Base-by-base conservation (phyloP, 331 rosid species). In the Saraca asoca region DNA sequence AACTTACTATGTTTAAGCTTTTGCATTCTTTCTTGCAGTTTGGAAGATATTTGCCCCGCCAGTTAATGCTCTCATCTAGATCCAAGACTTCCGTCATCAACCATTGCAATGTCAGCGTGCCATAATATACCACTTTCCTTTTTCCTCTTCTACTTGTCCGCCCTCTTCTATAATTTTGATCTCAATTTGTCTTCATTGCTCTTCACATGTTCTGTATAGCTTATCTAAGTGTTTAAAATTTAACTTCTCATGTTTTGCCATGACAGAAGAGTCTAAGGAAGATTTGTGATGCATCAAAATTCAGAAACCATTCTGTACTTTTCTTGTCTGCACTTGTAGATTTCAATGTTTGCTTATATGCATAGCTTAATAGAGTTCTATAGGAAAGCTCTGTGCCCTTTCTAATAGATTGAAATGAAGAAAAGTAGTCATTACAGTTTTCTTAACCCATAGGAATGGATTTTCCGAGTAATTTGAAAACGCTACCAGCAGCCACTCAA, bases 1-100 rank as follows among this genome's bases (percentile, higher is more conserved):
- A 49, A 33, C 29, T 34, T 57, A 31, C 68, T 12, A 14, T 13
- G 4, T 46, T 29, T 49, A 35, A 61, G 20, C 29, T 33, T 34
- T 33, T 29, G 11, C 38, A 29, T 58, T 72, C 15, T 73, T 67
- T 68, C 24, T 59, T 77, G 81, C 91, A 91, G 97, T 73, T 68
- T 88, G 86, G 93, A 91, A 75, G 97, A 84, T 63, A 78, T 91
- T 56, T 82, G 80, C 62, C 95, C 89, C 1, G 82, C 82, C 64
- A 45, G 52, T 62, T 85, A 79, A 68, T 64, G 77, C 49, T 48
- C 58, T 72, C 39, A 18, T 78, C 17, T 52, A 49, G 55, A 64
- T 12, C 45, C 13, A 14, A 50, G 12, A 3, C 33, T 42, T 14
- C 9, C 43, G 37, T 33, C 16, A 2, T 20, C 50, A 33, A 38